Base-by-base conservation (phyloP, 805 yeast genomes). In the Candida vartiovaarae region DNA sequence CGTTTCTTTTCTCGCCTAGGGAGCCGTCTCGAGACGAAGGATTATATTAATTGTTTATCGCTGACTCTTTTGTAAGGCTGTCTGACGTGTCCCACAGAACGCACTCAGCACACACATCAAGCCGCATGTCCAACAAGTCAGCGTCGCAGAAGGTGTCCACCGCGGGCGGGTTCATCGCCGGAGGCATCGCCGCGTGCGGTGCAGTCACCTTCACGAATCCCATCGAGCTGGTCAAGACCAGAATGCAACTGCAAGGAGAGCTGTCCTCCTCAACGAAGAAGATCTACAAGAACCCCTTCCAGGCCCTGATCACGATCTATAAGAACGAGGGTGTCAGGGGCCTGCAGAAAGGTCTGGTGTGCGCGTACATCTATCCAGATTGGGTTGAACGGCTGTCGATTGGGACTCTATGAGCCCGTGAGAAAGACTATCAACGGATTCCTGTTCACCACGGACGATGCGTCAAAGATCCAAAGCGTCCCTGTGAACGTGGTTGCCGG, bases 131-230 rank as follows among this genome's bases (percentile, higher is more conserved):
- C 2, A 49, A 53, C 23, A 56, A 55, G 38, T 48, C 75, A 4
- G 80, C 78, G 2, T 72, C 81, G n/a, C 81, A 77, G 51, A 68
- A 74, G 51, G 73, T 83, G 23, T 72, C 82, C 34, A 78, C 86
- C 3, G 51, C 71, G 9, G 95, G 95, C 23, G 95, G 96, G 2
- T 88, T 90, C 55, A 56, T 81, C 5, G 96, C 96, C 4, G 97
- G 96, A 44, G 95, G 93, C 7, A 46, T 84, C 11, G 99, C 99
- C 3, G 97, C 98, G 3, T 90, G 98, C 69, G 93, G 95, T 43
- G 98, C 99, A 0, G 99, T 93, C 37, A 91, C 97, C 0, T 82
- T 91, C 60, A 90, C 98, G 4, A 93, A 93, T 61, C 99, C 99
- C 5, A 83, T 93, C 50, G 99, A 93, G 64, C 71, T 93, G 49